Base-by-base conservation (phyloP, 2,329 filamentous ascomycete genomes). In the Endoconidiophora polonica region DNA sequence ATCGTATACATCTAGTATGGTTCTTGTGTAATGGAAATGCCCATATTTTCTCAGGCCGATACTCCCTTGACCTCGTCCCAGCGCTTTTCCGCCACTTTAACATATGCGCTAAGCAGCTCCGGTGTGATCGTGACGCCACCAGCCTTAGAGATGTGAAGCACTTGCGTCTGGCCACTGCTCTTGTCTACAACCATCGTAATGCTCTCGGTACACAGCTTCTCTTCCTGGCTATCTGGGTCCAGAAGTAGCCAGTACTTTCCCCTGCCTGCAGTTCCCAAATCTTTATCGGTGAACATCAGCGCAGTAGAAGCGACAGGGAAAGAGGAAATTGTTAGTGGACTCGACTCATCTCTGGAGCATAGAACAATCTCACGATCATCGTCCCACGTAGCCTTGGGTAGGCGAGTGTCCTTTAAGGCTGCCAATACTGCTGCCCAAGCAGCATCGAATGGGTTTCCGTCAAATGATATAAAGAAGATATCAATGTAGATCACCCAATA, bases 401-500 rank as follows among this genome's bases (percentile, higher is more conserved):
- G 67, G 52, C 72, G 76, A 3, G 86, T 90, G 62, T 91, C 77
- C 48, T 70, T 72, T 53, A 98, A 67, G 5, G 91, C 90, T 6
- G 88, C 85, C 20, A 94, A 64, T 0, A 93, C 73, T 10, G 86
- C 80, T 1, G 82, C 75, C 88, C 90, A 96, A 0, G 86, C 86
- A 0, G 86, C 84, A 60, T 98, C 90, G 56, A 96, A 88, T 1
- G 86, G 77, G 59, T 91, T 94, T 4, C 90, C 90, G 56, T 94
- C 88, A 46, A 94, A 78, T 0, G 86, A 93, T 57, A 98, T 81
- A 66, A 94, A 91, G 60, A 95, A 76, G n/a, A 95, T 72, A 61
- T 96, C 90, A 56, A 98, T 84, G 64, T 94, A 95, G 18, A 98
- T 76, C 7, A 85, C 81, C 91, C 90, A 98, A 64, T 93, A 96